Conservation (phyloP, 2,329 filamentous ascomycete genomes). For the Monosporascus sp. region DNA sequence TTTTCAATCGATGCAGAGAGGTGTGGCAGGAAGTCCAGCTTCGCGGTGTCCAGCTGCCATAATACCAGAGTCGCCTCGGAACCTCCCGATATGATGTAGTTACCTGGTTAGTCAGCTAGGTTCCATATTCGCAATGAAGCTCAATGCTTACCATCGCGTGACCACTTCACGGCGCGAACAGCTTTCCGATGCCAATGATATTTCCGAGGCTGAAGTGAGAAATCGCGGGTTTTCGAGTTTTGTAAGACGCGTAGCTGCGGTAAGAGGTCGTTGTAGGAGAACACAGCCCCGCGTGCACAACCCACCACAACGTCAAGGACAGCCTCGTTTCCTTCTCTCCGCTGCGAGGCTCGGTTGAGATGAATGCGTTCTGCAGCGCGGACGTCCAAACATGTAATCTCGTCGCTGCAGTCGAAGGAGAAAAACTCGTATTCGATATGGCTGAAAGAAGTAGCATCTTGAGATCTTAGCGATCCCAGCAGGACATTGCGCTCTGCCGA, state of each 20-base stretch:
- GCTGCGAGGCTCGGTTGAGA: constrained; percentile 26
- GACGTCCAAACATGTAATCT: constrained; percentile 63
- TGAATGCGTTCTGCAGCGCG: constrained; percentile 33
- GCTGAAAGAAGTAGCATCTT: constrained; percentile 28
- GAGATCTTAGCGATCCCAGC: constrained; percentile 47
- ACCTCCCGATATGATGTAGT: constrained; percentile 92
- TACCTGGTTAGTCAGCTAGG: constrained; percentile 48
- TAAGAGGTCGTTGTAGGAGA: constrained; percentile 74
- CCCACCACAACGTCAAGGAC: constrained; percentile 74
- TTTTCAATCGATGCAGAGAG: constrained; percentile 80
- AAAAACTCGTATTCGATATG: constrained; percentile 51
- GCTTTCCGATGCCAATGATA: constrained; percentile 88
- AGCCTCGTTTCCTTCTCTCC: constrained; percentile 19
- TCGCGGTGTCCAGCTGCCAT: constrained; percentile 88
- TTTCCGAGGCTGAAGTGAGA: constrained; percentile 55
- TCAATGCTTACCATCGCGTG: constrained; percentile 66
- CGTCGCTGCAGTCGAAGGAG: constrained; percentile 55
- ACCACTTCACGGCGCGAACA: constrained; percentile 86
- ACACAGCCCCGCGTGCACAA: constrained; percentile 68
- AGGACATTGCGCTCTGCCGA: constrained; percentile 50
- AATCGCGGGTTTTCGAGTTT: constrained; percentile 33
- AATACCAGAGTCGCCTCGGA: constrained; percentile 83
- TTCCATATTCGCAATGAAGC: constrained; percentile 1
- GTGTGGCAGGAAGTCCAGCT: constrained; percentile 82
- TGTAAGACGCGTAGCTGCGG: constrained; percentile 45